A percentile compares a stretch with the other conserved stretches of the same genome.
phyloP scores from a whole-genome alignment of 345 rosid species.

The Hibiscus tridactylites region DNA sequence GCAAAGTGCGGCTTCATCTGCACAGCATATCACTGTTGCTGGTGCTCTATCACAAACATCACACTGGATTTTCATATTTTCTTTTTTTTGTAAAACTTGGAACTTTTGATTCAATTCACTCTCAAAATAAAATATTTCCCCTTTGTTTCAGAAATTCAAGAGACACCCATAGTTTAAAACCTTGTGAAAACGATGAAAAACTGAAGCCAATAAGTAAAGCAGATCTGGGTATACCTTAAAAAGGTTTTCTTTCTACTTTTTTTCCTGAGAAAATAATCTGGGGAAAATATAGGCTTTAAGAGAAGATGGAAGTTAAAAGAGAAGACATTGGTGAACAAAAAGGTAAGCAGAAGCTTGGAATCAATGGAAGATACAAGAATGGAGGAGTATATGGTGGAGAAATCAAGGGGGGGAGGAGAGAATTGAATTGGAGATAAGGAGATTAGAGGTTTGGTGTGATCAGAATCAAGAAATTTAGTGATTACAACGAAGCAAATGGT shows the following conservation, averaged over 20 bases:
- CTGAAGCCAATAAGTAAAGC: background rate
- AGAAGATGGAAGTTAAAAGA: background rate
- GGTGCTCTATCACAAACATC: slow-evolving; percentile 96
- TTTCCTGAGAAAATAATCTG: background rate
- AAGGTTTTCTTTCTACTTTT: background rate
- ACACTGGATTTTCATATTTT: slow-evolving; percentile 86
- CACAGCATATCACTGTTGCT: slow-evolving; percentile 93
- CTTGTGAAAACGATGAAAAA: background rate
- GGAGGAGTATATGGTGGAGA: background rate
- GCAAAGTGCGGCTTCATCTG: slow-evolving; percentile 96
- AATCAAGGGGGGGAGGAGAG: background rate
- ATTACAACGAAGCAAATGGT: background rate
- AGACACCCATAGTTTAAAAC: background rate
- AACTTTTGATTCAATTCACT: background rate
- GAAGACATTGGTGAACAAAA: too few species aligned
- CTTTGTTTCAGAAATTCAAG: background rate
- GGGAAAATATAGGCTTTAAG: background rate
- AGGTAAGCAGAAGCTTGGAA: background rate
- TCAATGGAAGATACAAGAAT: background rate
- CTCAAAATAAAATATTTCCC: background rate
- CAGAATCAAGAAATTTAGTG: background rate
- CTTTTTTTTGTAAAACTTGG: background rate
- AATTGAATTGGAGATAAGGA: background rate
- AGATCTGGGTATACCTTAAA: background rate
- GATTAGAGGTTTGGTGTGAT: background rate